Conservation (phyloP, 805 yeast genomes). For the Pachysolen tannophilus region DNA sequence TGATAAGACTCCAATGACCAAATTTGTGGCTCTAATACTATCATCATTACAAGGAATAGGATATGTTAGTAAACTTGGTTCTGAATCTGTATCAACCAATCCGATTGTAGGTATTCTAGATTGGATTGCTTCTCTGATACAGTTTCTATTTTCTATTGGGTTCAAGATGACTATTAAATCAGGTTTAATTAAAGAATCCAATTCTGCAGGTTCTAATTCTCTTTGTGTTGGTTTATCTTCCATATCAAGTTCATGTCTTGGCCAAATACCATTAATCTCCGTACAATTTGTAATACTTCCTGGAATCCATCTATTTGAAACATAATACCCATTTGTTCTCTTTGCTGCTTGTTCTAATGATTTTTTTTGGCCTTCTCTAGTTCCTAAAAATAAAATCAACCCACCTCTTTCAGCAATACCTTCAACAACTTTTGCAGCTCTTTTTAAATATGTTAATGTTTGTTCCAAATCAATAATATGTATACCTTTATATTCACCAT, state of each 20-base stretch:
- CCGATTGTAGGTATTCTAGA: slow-evolving; percentile 90
- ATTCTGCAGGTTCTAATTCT: slow-evolving; percentile 40
- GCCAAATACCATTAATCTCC: slow-evolving; percentile 51
- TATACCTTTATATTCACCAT: slow-evolving; percentile 85
- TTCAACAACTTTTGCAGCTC: slow-evolving; percentile 80
- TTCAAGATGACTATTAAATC: slow-evolving; percentile 82
- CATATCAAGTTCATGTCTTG: slow-evolving; percentile 71
- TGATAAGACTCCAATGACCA: slow-evolving; percentile 76
- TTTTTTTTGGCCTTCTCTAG: slow-evolving; percentile 68
- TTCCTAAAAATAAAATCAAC: slow-evolving; percentile 70
- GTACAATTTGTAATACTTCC: slow-evolving; percentile 87
- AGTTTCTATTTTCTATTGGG: slow-evolving; percentile 78
- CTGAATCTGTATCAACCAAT: slow-evolving; percentile 87
- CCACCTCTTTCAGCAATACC: slow-evolving; percentile 85
- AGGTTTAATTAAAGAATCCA: slow-evolving; percentile 62
- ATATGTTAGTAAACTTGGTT: slow-evolving; percentile 82
- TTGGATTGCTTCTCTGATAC: slow-evolving; percentile 73
- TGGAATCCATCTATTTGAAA: slow-evolving; percentile 84
- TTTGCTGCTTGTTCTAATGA: slow-evolving; percentile 74
- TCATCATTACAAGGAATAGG: slow-evolving; percentile 97
- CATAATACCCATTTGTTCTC: slow-evolving; percentile 72
- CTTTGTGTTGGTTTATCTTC: slow-evolving; percentile 60
- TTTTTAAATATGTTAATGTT: slow-evolving; percentile 64
- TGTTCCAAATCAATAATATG: slow-evolving; percentile 87
- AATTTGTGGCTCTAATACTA: slow-evolving; percentile 69